Evolutionary conservation across 1,284 basidiomycete species (phyloP), one percentile per base, ranked within the genome.

Genomic region (Gymnopus androsaceus): DNA sequence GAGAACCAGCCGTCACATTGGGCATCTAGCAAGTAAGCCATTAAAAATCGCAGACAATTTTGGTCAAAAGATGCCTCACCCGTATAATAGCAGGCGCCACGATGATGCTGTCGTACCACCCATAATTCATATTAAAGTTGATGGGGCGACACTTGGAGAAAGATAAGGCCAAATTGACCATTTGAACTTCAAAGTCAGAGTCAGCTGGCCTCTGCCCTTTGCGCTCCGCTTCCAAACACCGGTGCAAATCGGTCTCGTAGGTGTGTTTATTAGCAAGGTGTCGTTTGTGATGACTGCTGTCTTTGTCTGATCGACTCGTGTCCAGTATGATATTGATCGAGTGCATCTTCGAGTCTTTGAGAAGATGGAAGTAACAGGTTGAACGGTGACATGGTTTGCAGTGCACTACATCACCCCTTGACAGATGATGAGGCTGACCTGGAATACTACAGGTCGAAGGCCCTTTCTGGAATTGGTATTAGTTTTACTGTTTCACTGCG

Each of bases 331-430:
- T 83, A 56, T 82, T 76, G 2, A 78, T 71, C 2, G 79, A 76
- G 66, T 90, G 85, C 25, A 83, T 63, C 11, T 72, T 74, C 23
- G 65, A 61, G 6, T 64, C 44, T n/a, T 61, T 59, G 3, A 86
- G 66, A 6, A 84, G 63, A 63, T 88, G 83, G 8, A 59, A 58
- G 63, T 81, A 84, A 60, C 86, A 88, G 55, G 61, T 72, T 1
- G 71, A 63, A 4, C 55, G 47, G 63, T 83, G 84, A 60, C 88
- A 89, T 28, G 62, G 59, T 46, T 69, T 74, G 74, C 86, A 88
- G 27, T 54, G 60, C 36, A 78, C 59, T 6, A 56, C 61, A 57
- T 65, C 72, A 21, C 61, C 52, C 21, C 30, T 54, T 14, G 60
- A 59, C 27, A 67, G 60, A 1, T 46, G 33, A 58, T 77, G 76